Base-by-base conservation (phyloP, 2,329 filamentous ascomycete genomes). In the Dothideomycetidae sp. region DNA sequence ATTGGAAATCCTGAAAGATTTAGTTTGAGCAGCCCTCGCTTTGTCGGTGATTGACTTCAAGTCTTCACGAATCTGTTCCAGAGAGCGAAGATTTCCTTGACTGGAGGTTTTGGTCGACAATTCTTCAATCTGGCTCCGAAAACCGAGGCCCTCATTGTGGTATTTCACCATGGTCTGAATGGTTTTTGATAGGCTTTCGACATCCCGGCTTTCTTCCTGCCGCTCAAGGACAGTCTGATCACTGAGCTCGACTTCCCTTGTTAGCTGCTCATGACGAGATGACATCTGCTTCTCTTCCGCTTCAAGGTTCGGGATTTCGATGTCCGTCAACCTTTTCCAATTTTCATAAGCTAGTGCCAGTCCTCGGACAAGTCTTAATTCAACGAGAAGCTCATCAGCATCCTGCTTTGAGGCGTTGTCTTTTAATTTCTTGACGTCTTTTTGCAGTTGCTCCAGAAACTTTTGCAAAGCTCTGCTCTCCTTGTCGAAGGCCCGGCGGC, bases 61-160 rank as follows among this genome's bases (percentile, higher is more conserved):
- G 33, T 85, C 73, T 37, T 81, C 76, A 48, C 90, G 81, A 37
- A 96, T 85, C 46, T 90, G 81, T 37, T 93, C 81, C 5, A 84
- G 70, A 18, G 81, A 81, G 44, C 82, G 74, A 10, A 73, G 70
- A 7, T 68, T 57, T 10, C 72, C 71, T 16, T 69, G 66, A 10
- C 77, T 72, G 50, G 79, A 75, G 52, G 94, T 81, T 47, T 85
- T 84, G 5, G 75, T 75, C 41, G 73, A 67, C 34, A 93, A 71
- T 37, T 81, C 75, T 39, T 78, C 67, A 34, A 94, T 78, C 54
- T 93, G 80, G 28, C 62, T 61, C 49, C 81, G 73, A 4, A 82
- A 75, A 26, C 77, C 75, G 32, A 66, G 65, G 42, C 88, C 80
- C 31, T 93, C 83, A 42, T 67, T 70, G 45, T 75, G 64, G 30